Conservation (phyloP, 345 rosid species). For the Mangifera indica region DNA sequence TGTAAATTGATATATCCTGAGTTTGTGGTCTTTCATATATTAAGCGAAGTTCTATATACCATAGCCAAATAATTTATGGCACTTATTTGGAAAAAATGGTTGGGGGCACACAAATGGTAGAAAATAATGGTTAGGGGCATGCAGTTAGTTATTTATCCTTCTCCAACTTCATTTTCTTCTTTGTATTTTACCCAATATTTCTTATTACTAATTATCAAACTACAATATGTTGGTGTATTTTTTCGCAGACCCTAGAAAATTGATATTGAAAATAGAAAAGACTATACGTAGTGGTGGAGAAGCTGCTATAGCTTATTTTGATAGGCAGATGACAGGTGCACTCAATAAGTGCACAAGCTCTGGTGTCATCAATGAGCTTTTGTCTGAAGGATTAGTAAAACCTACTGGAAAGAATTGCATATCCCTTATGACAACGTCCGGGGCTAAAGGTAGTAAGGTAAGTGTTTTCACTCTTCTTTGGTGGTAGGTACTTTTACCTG, state of each 20-base stretch:
- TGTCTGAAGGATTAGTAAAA: constrained; percentile 82
- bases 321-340: constrained; percentile 66
- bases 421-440: constrained; percentile 95
- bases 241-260: constrained; percentile 53
- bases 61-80: too few species aligned
- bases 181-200: not conserved
- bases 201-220: not conserved
- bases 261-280: constrained; percentile 69
- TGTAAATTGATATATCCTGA: not conserved
- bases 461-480: constrained; percentile 24
- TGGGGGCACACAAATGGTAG: not conserved
- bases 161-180: not conserved
- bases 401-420: constrained; percentile 83
- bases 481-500: not conserved
- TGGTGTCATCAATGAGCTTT: constrained; percentile 62
- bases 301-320: constrained; percentile 68
- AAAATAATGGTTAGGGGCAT: not conserved
- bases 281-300: constrained; percentile 75
- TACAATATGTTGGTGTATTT: constrained; percentile 22
- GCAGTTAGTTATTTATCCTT: not conserved
- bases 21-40: not conserved
- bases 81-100: not conserved
- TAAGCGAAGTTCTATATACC: not conserved
- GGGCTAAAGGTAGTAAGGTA: constrained; percentile 99
- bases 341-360: constrained; percentile 72